phyloP scores from a whole-genome alignment of 495 filamentous ascomycete genomes.

The Aspergillus hancockii region DNA sequence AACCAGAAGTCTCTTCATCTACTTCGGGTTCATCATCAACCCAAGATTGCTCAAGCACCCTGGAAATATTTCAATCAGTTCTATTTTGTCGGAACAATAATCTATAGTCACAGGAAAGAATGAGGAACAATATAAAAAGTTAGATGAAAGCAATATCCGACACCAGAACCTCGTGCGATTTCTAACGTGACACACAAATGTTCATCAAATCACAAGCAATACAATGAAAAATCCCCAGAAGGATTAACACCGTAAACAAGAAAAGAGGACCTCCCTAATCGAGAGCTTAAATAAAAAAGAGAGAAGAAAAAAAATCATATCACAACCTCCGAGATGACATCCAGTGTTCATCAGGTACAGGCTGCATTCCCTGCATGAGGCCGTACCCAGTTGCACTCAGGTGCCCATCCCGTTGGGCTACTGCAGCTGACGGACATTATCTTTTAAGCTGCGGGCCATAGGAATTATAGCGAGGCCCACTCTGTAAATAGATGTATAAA shows the following conservation, averaged over 20 bases:
- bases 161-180: slow-evolving; percentile 32
- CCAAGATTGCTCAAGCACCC: not conserved
- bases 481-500: slow-evolving; percentile 10
- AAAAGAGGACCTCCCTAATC: slow-evolving; percentile 21
- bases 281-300: slow-evolving; percentile 25
- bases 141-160: slow-evolving; percentile 32
- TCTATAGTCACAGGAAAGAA: slow-evolving; percentile 20
- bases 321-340: slow-evolving; percentile 15
- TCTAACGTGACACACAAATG: slow-evolving; percentile 22
- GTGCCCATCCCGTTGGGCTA: slow-evolving; percentile 8
- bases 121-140: slow-evolving; percentile 12
- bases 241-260: slow-evolving; percentile 20
- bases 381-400: slow-evolving; percentile 24
- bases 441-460: slow-evolving; percentile 10
- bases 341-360: slow-evolving; percentile 19
- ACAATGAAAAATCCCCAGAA: slow-evolving; percentile 25
- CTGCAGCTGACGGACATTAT: slow-evolving; percentile 19
- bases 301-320: slow-evolving; percentile 8
- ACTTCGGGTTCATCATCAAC: no score
- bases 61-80: not conserved
- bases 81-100: slow-evolving; percentile 13
- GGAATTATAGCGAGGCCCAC: slow-evolving; percentile 10
- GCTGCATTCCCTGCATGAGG: slow-evolving; percentile 42
- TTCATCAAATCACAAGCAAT: slow-evolving; percentile 32
- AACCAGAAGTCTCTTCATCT: no score